Conservation (phyloP, 768 basidiomycete genomes). For the Porpolomopsis calyptriformis region DNA sequence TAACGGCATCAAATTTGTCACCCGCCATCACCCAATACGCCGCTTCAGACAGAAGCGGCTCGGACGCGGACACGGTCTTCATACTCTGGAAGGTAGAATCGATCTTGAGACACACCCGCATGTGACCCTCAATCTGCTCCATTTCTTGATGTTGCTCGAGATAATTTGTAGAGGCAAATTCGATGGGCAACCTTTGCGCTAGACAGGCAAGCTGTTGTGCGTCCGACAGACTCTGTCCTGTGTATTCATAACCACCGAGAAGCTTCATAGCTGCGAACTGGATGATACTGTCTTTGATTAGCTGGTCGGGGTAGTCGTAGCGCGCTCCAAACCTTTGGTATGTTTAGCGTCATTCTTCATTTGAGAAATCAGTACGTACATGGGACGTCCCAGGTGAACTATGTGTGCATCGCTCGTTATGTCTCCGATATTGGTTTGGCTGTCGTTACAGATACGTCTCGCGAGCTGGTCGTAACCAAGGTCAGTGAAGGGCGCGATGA, state of each 20-base stretch:
- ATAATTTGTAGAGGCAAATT: conserved; percentile 7
- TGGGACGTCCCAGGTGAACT: conserved; percentile 1
- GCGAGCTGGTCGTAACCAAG: conserved; percentile 3
- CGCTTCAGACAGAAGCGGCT: conserved; percentile 22
- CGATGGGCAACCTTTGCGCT: conserved; percentile 5
- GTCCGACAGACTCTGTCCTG: not conserved
- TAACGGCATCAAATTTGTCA: conserved; percentile 6
- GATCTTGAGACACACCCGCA: conserved; percentile 9
- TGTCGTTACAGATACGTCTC: not conserved
- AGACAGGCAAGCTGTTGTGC: conserved; percentile 6
- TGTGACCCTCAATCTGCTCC: conserved; percentile 8
- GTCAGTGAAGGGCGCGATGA: conserved; percentile 4
- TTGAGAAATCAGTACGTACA: conserved; percentile 6
- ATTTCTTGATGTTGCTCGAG: conserved; percentile 2
- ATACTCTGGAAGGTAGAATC: conserved; percentile 2
- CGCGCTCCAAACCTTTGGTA: not conserved
- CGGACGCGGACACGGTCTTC: conserved; percentile 17
- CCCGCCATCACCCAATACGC: conserved; percentile 14
- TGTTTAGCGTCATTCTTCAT: not conserved
- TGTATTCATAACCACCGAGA: not conserved
- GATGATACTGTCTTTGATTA: not conserved
- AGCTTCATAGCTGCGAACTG: conserved; percentile 5
- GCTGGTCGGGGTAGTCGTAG: not conserved
- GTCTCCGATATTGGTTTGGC: not conserved
- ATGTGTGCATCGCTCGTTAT: not conserved